A percentile compares a stretch with the other conserved stretches of the same genome.
Conservation (phyloP, 768 basidiomycete species). For the Paxillus rubicundulus region DNA sequence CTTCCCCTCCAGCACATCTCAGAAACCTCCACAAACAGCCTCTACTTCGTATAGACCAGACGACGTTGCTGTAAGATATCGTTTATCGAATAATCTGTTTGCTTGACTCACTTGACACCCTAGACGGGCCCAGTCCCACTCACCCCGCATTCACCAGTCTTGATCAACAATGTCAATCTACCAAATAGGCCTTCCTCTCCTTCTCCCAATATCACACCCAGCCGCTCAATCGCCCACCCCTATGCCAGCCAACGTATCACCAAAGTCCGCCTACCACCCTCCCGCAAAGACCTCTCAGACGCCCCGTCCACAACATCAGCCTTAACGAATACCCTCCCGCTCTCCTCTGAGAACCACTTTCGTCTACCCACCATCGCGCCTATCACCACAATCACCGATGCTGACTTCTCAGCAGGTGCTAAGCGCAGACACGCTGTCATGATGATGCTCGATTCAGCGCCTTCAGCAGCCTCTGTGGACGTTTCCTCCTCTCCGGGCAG, state of each 20-base stretch:
- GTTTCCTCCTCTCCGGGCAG: constrained; percentile 39
- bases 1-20: constrained; percentile 17
- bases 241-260: constrained; percentile 22
- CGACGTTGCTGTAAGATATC: constrained; percentile 32
- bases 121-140: constrained; percentile 24
- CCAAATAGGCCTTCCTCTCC: constrained; percentile 21
- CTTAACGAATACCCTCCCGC: constrained; percentile 20
- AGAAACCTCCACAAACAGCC: constrained; percentile 14
- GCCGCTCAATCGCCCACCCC: constrained; percentile 12
- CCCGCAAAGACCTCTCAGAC: constrained; percentile 30
- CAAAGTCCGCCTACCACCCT: constrained; percentile 27
- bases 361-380: constrained; percentile 24
- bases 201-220: constrained; percentile 27
- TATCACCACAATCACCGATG: constrained; percentile 32
- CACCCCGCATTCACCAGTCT: constrained; percentile 33
- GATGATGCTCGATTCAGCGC: constrained; percentile 66
- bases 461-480: constrained; percentile 38
- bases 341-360: constrained; percentile 30
- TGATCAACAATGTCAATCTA: constrained; percentile 15
- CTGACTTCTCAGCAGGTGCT: constrained; percentile 48
- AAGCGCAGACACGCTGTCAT: constrained; percentile 79
- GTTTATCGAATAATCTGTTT: background rate
- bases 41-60: constrained; percentile 16
- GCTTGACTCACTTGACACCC: constrained; percentile 6
- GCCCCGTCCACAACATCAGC: constrained; percentile 9